Conservation (phyloP, 2,329 filamentous ascomycete genomes). For the Ascosphaera aggregata region DNA sequence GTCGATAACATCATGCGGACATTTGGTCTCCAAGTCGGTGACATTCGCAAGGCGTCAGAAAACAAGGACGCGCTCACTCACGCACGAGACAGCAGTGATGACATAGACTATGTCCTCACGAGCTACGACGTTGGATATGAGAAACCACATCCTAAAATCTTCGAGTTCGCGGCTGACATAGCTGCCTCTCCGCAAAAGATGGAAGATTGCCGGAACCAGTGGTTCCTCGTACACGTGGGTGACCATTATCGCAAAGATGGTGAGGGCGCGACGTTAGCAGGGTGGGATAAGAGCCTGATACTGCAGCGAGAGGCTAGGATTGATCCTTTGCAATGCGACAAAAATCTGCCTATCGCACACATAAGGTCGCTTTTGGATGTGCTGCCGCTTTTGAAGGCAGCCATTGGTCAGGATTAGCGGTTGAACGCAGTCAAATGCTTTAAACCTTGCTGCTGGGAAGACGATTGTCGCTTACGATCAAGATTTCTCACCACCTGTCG, state of each 20-base stretch:
- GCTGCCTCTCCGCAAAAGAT: constrained; percentile 1
- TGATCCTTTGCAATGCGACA: not conserved
- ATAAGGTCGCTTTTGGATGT: not conserved
- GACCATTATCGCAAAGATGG: constrained; percentile 22
- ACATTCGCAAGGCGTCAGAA: constrained; percentile 10
- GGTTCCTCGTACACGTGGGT: constrained; percentile 20
- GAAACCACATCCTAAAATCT: constrained; percentile 19
- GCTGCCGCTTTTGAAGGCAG: not conserved
- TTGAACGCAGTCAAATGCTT: no score
- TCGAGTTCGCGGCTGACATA: constrained; percentile 13
- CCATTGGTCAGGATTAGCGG: not conserved
- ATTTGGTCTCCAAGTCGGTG: constrained; percentile 16
- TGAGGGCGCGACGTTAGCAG: constrained; percentile 14
- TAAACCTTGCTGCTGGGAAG: no score
- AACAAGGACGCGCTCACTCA: constrained; percentile 7
- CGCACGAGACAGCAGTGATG: constrained; percentile 9
- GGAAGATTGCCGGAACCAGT: constrained; percentile 3
- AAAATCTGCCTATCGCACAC: not conserved
- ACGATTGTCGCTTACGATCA: no score
- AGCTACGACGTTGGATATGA: constrained; percentile 24
- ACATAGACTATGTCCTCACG: constrained; percentile 22
- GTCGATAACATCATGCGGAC: constrained; percentile 17
- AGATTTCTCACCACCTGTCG: not conserved
- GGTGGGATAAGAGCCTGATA: constrained; percentile 13
- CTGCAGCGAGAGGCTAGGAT: constrained; percentile 2